These are phyloP conservation scores for Narthecium ossifragum DNA, from an alignment of 106 monocot species.

Conservation along the genomic window DNA sequence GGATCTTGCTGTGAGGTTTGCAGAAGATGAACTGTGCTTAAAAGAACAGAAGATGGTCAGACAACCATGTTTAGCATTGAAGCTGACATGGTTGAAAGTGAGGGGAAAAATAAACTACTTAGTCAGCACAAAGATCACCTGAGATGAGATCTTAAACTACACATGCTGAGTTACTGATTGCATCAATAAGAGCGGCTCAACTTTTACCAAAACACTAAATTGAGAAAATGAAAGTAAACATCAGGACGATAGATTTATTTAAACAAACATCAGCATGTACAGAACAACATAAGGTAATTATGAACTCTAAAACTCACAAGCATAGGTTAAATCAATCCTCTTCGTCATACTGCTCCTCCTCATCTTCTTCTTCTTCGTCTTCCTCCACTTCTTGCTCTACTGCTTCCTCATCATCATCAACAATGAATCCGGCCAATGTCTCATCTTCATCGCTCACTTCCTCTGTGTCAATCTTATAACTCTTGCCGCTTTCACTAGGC, in stretches of 20 bases:
- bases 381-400: neutral
- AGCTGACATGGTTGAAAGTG: no score
- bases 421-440: slow-evolving; percentile 25
- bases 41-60: no score
- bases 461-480: slow-evolving; percentile 3
- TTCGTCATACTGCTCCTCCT: neutral
- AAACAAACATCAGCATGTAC: no score
- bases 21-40: no score
- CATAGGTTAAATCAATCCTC: neutral
- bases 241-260: neutral
- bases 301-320: neutral
- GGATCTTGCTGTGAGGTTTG: no score
- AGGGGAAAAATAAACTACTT: no score
- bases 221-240: neutral
- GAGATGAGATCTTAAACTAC: no score
- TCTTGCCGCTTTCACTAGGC: no score
- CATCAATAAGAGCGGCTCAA: neutral
- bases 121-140: no score
- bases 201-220: neutral
- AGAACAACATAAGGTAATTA: neutral
- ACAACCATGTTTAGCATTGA: no score
- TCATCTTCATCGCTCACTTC: slow-evolving; percentile 22
- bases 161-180: neutral
- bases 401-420: neutral
- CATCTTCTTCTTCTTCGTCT: slow-evolving; percentile 11